Conservation (phyloP, 495 filamentous ascomycete species). For the Collariella sp. region DNA sequence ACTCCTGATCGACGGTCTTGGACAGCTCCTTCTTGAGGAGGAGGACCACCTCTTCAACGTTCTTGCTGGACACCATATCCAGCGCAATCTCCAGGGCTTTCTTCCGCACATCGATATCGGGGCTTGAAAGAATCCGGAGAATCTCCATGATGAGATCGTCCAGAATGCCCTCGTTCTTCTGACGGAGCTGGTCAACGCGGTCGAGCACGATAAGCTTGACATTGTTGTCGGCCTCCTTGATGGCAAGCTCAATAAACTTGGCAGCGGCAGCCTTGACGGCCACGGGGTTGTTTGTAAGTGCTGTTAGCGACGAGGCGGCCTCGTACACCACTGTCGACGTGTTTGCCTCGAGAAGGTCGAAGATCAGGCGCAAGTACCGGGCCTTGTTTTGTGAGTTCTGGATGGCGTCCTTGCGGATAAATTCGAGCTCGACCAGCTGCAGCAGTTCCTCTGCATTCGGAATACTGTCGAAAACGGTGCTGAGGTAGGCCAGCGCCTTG, state of each 20-base stretch:
- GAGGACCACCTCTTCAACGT: slow-evolving; percentile 94
- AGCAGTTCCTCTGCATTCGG: slow-evolving; percentile 89
- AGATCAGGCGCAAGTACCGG: slow-evolving; percentile 86
- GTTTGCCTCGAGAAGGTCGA: slow-evolving; percentile 88
- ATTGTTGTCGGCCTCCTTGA: slow-evolving; percentile 97
- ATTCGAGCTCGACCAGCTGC: slow-evolving; percentile 89
- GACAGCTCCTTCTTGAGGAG: slow-evolving; percentile 94
- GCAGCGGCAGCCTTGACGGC: slow-evolving; percentile 93
- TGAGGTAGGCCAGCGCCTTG: slow-evolving; percentile 82
- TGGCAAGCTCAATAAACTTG: slow-evolving; percentile 94
- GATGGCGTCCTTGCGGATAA: slow-evolving; percentile 95
- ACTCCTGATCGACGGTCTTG: slow-evolving; percentile 96
- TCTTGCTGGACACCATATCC: slow-evolving; percentile 98
- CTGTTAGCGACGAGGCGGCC: slow-evolving; percentile 92
- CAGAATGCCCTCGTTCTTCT: slow-evolving; percentile 86
- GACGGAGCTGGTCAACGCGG: slow-evolving; percentile 81
- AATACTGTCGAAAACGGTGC: slow-evolving; percentile 86
- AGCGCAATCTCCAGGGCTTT: slow-evolving; percentile 87
- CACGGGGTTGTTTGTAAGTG: slow-evolving; percentile 91
- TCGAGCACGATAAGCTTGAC: slow-evolving; percentile 97
- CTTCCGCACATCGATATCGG: slow-evolving; percentile 90
- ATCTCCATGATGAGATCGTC: slow-evolving; percentile 99
- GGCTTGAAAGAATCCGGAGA: slow-evolving; percentile 87
- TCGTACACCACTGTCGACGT: slow-evolving; percentile 96
- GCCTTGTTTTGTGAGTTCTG: slow-evolving; percentile 93